Evolutionary conservation across 2,329 filamentous ascomycete genomes (phyloP), one percentile per base, ranked within the genome.

Genomic region (Parasarocladium wereldwijsianum): DNA sequence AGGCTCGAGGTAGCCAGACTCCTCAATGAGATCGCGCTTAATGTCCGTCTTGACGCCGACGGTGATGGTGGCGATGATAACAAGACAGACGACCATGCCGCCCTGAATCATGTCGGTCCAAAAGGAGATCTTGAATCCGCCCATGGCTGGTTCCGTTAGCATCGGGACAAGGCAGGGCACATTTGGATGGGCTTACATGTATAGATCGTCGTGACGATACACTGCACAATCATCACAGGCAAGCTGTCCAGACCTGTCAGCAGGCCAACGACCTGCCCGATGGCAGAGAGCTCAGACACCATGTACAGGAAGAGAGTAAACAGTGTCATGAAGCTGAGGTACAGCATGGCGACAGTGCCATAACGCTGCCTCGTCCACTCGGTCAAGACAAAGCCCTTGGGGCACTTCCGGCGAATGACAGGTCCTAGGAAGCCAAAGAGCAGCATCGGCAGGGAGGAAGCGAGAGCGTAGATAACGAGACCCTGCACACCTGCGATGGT

Each of bases 231-330:
- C 36, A 90, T 67, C 12, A 77, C 70, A 0, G 80, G 78, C 8
- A 90, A 61, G 1, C 75, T 73, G 39, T 86, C 64, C 22, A 90
- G 60, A 2, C 79, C 80, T 0, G 82, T 86, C 41, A 90, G 54
- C 7, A 76, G 66, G 35, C 57, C 76, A 43, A 87, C 64, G 22
- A 87, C 82, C 51, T 87, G 81, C 30, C 84, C 79, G 17, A 90
- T 61, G 9, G 81, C 79, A 7, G 80, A 86, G 24, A 90, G 64
- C 57, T 90, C 82, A 13, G 80, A 72, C 16, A 87, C 74, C 81
- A 90, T 87, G 62, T 87, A 90, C 30, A 90, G 52, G 50, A 87
- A 90, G 42, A 90, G 65, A 2, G 82, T 87, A 29, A 85, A 73
- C 29, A 87, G 62, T 25, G 80, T 85, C 58, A 86, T 62, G 43